These are phyloP conservation scores for Bipolaris bicolor DNA, from an alignment of 2,329 filamentous ascomycete species.

Conservation along the genomic window DNA sequence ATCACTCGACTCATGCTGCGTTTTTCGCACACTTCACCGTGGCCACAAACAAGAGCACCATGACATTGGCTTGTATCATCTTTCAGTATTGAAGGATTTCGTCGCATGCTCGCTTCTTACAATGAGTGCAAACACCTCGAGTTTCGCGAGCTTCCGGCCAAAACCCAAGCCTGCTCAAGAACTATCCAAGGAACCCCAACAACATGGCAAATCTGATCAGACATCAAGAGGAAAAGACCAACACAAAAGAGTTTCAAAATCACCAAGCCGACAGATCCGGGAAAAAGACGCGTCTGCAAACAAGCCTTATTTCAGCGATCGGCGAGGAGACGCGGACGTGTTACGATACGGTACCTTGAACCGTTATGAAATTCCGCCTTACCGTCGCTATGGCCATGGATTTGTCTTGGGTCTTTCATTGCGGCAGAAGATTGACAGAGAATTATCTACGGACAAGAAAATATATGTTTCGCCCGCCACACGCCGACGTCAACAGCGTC, in stretches of 20 bases:
- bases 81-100: not conserved
- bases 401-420: constrained; percentile 70
- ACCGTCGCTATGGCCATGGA: constrained; percentile 72
- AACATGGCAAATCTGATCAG: constrained; percentile 13
- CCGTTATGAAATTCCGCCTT: constrained; percentile 72
- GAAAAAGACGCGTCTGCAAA: constrained; percentile 9
- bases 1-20: not conserved
- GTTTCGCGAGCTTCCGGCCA: constrained; percentile 76
- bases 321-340: constrained; percentile 77
- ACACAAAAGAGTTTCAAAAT: constrained; percentile 46
- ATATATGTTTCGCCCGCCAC: constrained; percentile 44
- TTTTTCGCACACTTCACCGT: not conserved
- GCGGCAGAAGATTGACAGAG: constrained; percentile 69
- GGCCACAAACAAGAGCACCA: not conserved
- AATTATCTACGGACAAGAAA: constrained; percentile 61
- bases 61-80: not conserved
- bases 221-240: constrained; percentile 12
- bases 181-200: constrained; percentile 17
- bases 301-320: constrained; percentile 59
- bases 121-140: constrained; percentile 60
- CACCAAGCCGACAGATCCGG: constrained; percentile 4
- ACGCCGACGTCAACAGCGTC: constrained; percentile 56
- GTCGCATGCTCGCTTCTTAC: not conserved
- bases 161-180: constrained; percentile 42
- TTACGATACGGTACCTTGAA: constrained; percentile 76